Base-by-base conservation (phyloP, 306 rosid genomes). In the Castanea mollissima region DNA sequence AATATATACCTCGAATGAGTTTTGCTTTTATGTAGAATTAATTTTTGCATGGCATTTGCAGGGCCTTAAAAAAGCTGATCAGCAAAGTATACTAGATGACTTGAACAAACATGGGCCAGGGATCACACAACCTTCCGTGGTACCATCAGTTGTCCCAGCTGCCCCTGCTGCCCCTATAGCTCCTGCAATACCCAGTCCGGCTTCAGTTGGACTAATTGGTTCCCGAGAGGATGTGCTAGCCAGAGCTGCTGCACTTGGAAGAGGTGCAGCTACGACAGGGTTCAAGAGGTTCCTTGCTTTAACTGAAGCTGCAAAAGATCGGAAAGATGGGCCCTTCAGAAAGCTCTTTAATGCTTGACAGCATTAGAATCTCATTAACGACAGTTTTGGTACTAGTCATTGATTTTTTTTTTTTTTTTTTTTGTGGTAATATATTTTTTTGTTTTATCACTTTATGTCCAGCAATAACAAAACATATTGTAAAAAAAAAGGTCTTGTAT, bases 201-300 rank as follows among this genome's bases (percentile, higher is more conserved):
- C 86, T 38, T 80, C 94, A 4, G 75, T 78, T 21, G 98, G 93
- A 71, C 91, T 93, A 31, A 58, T 84, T 2, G 89, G 92, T 46
- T 88, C 99, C 3, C 77, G 94, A 75, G 98, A 95, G 76, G 97
- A 95, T 79, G 99, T 95, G 73, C 87, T 95, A 31, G 88, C 99
- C 34, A 85, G 98, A 80, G 99, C 99, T 35, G 98, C 99, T 74
- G 99, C 98, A 19, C 96, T 95, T 32, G 99, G 99, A 86, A 91
- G 98, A 71, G 99, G 99, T 73, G 99, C 99, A 3, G 99, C 99
- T 81, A 91, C 99, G 5, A 91, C 97, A 2, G 99, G 99, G 55
- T 95, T 95, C 90, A 95, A 91, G 88, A 91, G 99, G 76, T 95
- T 95, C 87, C 90, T 95, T 27, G 99, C 99, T 44, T 85, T 95